Conservation (phyloP, 371 early-diverging fungal genomes). For the Racocetra persica region DNA sequence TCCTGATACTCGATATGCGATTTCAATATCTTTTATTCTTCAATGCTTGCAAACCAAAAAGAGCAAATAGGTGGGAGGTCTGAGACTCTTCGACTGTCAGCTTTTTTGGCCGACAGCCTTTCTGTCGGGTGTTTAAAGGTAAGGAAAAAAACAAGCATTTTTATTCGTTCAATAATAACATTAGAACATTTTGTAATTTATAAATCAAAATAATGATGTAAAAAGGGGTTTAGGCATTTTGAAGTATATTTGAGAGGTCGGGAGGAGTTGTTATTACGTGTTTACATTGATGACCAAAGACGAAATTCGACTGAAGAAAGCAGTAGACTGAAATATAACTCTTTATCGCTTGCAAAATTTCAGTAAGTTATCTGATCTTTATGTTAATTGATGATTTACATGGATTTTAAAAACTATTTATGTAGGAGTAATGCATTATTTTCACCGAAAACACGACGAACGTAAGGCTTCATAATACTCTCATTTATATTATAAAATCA, state of each 20-base stretch:
- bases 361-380: conserved; percentile 39
- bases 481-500: conserved; percentile 40
- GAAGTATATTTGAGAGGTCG: conserved; percentile 75
- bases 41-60: conserved; percentile 6
- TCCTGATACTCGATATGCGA: no score
- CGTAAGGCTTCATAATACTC: conserved; percentile 47
- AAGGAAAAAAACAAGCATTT: not conserved
- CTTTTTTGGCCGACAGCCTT: conserved; percentile 70
- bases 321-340: conserved; percentile 33
- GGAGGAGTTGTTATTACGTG: conserved; percentile 75
- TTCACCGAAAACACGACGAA: conserved; percentile 49
- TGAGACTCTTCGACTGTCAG: conserved; percentile 53
- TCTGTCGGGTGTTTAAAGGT: conserved; percentile 63
- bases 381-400: not conserved
- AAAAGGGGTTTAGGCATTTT: conserved; percentile 80
- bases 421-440: conserved; percentile 52
- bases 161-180: not conserved
- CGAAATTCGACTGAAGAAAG: not conserved
- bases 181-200: not conserved
- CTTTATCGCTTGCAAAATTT: conserved; percentile 44
- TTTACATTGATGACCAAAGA: conserved; percentile 50
- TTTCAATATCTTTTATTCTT: not conserved
- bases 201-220: not conserved
- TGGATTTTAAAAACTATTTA: not conserved
- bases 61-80: conserved; percentile 24